Evolutionary conservation across 2,329 filamentous ascomycete genomes (phyloP), one percentile per base, ranked within the genome.

Genomic region (Neonectria hederae): DNA sequence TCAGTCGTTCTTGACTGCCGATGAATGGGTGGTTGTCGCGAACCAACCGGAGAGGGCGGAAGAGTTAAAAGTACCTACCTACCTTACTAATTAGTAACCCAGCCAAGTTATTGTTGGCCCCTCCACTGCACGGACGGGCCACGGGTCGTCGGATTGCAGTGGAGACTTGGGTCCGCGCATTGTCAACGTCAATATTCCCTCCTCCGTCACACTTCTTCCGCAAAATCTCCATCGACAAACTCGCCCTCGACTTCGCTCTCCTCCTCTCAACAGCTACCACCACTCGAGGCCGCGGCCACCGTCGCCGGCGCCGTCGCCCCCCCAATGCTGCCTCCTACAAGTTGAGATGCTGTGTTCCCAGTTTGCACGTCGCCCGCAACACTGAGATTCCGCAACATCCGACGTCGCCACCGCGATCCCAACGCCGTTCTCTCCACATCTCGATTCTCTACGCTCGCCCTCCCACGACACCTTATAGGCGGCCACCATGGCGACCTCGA

Each of bases 281-380:
- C 54, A 28, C 51, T 48, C 28, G 14, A 30, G 26, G 35, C 58
- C 22, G 61, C 61, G 40, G 56, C 55, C 62, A 43, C 19, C 40
- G 56, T 62, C 54, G 51, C 48, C 49, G 62, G 28, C 28, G 28
- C 46, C 26, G 11, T 35, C 19, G 22, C 46, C 14, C 38, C 48
- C 32, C 57, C 56, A 26, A 75, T 75, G 73, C 64, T 42, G 28
- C 52, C 57, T 52, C 43, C 40, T 58, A 30, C 51, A 53, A 52
- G 62, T 51, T 73, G 67, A 75, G 53, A 67, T 65, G 48, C 62
- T 54, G 59, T 54, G 66, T 56, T 52, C 61, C 65, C 63, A 32
- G 63, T 67, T 48, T 58, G 51, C 60, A 64, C 62, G 59, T 55
- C 57, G 43, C 52, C 43, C 58, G 63, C 66, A 67, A 62, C 61